Conservation (phyloP, 345 rosid species). For the Rhodamnia argentea region DNA sequence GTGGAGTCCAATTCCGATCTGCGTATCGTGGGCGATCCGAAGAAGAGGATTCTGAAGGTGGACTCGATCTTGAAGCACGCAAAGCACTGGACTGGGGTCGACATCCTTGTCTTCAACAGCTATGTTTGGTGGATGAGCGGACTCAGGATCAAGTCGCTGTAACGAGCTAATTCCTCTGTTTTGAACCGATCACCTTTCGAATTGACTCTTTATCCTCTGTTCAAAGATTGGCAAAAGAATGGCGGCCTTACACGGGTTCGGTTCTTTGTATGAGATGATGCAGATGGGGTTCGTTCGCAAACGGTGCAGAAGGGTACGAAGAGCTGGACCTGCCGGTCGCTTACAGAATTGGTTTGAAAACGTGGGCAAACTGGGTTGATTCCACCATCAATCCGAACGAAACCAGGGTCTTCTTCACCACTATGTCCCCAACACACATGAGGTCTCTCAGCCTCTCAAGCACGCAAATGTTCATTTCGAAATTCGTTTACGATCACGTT, state of each 20-base stretch:
- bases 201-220: not conserved
- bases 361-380: slow-evolving; percentile 96
- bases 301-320: slow-evolving; percentile 64
- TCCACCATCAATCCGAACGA: slow-evolving; percentile 62
- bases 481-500: not conserved
- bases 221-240: not conserved
- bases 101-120: slow-evolving; percentile 73
- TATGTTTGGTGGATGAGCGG: slow-evolving; percentile 99
- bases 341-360: slow-evolving; percentile 54
- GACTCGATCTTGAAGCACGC: slow-evolving; percentile 71
- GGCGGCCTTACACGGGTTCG: not conserved
- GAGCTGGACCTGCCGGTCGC: slow-evolving; percentile 56
- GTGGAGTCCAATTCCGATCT: slow-evolving; percentile 77
- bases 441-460: slow-evolving; percentile 22
- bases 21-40: slow-evolving; percentile 46
- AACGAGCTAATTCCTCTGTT: slow-evolving; percentile 1
- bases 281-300: slow-evolving; percentile 86
- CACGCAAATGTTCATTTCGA: not conserved
- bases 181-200: not conserved
- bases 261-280: not conserved
- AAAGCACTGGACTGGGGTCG: slow-evolving; percentile 63
- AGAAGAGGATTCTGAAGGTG: slow-evolving; percentile 69
- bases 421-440: slow-evolving; percentile 84
- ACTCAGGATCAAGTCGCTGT: slow-evolving; percentile 52
- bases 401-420: slow-evolving; percentile 73